These are phyloP conservation scores for Acorus calamus DNA, from an alignment of 106 monocot species.

Conservation along the genomic window DNA sequence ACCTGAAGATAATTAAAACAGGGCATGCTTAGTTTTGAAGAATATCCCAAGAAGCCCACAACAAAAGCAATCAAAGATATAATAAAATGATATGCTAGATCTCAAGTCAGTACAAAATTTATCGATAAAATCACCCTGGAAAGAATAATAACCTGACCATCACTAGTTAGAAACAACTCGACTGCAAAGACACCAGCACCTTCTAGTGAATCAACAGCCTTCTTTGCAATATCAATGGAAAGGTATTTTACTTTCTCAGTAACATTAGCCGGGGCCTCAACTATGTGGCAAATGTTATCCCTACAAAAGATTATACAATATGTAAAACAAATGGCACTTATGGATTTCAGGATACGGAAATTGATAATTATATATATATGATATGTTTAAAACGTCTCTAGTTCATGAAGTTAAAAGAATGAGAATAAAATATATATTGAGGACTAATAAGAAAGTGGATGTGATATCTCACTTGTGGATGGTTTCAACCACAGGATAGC, in stretches of 20 bases:
- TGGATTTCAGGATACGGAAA: too few relatives aligned
- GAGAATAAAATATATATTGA: too few relatives aligned
- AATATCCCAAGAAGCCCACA: neutral
- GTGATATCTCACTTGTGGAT: conserved; percentile 66
- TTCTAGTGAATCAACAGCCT: conserved; percentile 66
- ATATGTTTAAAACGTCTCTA: too few relatives aligned
- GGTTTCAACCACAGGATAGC: conserved; percentile 92
- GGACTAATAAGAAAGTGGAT: too few relatives aligned
- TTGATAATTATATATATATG: too few relatives aligned
- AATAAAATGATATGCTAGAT: neutral
- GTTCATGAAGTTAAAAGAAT: too few relatives aligned
- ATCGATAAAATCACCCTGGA: neutral
- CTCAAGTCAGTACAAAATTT: neutral
- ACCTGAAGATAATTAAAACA: conserved; percentile 27
- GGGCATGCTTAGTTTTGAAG: neutral
- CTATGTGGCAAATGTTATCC: conserved; percentile 93
- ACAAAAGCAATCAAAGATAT: neutral
- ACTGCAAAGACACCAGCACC: conserved; percentile 96
- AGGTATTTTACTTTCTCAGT: conserved; percentile 47
- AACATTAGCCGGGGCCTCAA: conserved; percentile 87
- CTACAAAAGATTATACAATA: conserved; percentile 14
- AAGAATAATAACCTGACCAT: conserved; percentile 40
- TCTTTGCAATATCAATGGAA: conserved; percentile 59
- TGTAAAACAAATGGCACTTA: neutral
- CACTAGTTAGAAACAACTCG: conserved; percentile 76